These are phyloP conservation scores for Colletotrichum lini DNA, from an alignment of 2,329 filamentous ascomycete genomes.

Conservation along the genomic window DNA sequence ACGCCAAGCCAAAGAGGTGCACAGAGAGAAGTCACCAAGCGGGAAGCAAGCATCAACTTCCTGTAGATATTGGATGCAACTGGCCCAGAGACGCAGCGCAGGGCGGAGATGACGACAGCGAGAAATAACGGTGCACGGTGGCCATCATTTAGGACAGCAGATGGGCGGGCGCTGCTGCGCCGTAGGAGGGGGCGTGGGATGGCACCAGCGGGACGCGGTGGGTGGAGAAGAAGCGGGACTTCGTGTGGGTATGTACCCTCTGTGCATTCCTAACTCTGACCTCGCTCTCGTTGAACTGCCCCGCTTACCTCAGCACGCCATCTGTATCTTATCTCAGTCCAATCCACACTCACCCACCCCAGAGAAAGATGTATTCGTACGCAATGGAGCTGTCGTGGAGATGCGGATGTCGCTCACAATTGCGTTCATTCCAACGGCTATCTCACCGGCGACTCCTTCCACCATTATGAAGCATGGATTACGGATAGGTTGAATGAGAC, in stretches of 20 bases:
- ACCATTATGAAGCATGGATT: background rate
- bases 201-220: constrained; percentile 19
- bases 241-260: background rate
- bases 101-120: constrained; percentile 22
- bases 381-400: constrained; percentile 23
- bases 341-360: constrained; percentile 1
- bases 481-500: background rate
- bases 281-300: background rate
- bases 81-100: constrained; percentile 19
- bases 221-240: constrained; percentile 13
- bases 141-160: constrained; percentile 9
- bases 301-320: constrained; percentile 20
- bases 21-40: background rate
- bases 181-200: constrained; percentile 14
- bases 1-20: constrained; percentile 7
- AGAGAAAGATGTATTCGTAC: constrained; percentile 24
- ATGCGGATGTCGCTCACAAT: constrained; percentile 32
- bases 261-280: background rate
- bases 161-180: constrained; percentile 8
- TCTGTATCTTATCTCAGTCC: background rate
- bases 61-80: constrained; percentile 5
- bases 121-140: constrained; percentile 12
- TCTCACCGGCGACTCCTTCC: background rate
- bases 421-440: background rate
- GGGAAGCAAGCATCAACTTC: background rate